Evolutionary conservation across 2,329 filamentous ascomycete genomes (phyloP).

Genomic region (Cercospora nicotianae): DNA sequence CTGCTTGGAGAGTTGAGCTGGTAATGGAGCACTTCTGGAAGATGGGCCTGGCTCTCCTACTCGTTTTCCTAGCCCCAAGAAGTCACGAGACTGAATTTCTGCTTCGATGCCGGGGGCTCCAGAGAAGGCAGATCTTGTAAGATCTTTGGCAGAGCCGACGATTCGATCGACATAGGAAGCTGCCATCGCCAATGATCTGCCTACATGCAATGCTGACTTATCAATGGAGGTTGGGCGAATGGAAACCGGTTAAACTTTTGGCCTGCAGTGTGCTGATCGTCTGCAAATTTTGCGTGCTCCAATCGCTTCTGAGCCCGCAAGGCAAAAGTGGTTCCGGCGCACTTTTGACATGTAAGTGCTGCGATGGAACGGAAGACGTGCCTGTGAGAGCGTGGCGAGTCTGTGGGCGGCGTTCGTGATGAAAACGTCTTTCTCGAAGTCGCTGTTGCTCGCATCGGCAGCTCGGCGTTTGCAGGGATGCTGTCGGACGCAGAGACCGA

Average conservation of each 20-base stretch:
- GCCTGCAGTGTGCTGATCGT: not conserved
- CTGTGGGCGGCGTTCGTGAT: not conserved
- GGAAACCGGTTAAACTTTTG: not conserved
- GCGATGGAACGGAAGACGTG: not conserved
- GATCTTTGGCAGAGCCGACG: slow-evolving; percentile 18
- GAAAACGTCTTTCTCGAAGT: not conserved
- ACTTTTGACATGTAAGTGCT: not conserved
- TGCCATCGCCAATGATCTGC: not conserved
- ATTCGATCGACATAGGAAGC: slow-evolving; percentile 11
- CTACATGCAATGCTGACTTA: slow-evolving; percentile 5
- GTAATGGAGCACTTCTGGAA: not conserved
- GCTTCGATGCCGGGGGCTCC: slow-evolving; percentile 18
- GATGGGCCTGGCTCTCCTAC: slow-evolving; percentile 5
- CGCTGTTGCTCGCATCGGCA: not conserved
- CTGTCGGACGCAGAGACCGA: not conserved
- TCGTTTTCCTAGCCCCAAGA: slow-evolving; percentile 14
- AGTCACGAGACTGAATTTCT: slow-evolving; percentile 10
- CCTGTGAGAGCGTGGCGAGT: not conserved
- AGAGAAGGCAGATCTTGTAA: slow-evolving; percentile 21
- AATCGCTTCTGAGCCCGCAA: not conserved
- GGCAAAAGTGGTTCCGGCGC: not conserved
- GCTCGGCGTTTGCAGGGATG: slow-evolving; percentile 8
- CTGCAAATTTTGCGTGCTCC: not conserved
- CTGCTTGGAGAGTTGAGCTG: slow-evolving; percentile 6
- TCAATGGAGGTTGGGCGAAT: not conserved